These are phyloP conservation scores for Protomyces lactucae-debilis DNA, from an alignment of 1,139 yeast species.

Conservation along the genomic window DNA sequence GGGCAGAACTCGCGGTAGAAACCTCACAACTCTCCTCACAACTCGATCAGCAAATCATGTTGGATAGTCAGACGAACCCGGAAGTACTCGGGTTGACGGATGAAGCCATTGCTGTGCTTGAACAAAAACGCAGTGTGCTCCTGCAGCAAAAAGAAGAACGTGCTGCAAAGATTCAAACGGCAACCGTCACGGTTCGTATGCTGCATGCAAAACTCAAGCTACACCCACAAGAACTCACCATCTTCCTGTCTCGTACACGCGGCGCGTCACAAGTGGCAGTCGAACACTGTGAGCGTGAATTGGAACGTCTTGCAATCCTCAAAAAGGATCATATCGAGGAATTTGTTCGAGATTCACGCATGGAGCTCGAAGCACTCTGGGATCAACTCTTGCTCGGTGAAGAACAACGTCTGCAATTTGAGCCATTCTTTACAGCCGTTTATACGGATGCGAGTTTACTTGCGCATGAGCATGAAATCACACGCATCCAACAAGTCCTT, in stretches of 20 bases:
- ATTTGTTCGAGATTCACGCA: slow-evolving; percentile 59
- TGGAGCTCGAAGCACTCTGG: slow-evolving; percentile 60
- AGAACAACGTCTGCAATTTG: slow-evolving; percentile 43
- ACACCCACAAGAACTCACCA: slow-evolving; percentile 31
- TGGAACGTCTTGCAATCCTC: slow-evolving; percentile 54
- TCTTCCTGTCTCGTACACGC: slow-evolving; percentile 37
- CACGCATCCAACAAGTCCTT: slow-evolving; percentile 48
- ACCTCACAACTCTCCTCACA: not conserved
- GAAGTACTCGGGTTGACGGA: slow-evolving; percentile 36
- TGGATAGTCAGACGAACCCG: slow-evolving; percentile 33
- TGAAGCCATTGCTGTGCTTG: slow-evolving; percentile 35
- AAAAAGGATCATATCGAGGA: slow-evolving; percentile 62
- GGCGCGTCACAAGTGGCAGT: slow-evolving; percentile 39
- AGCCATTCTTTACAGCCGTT: slow-evolving; percentile 42
- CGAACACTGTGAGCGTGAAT: slow-evolving; percentile 49
- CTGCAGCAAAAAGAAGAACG: slow-evolving; percentile 32
- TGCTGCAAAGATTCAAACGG: slow-evolving; percentile 28
- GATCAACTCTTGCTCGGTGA: slow-evolving; percentile 54
- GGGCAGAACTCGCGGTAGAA: slow-evolving; percentile 23
- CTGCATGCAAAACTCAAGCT: slow-evolving; percentile 39
- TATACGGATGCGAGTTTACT: slow-evolving; percentile 53
- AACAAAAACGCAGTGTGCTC: slow-evolving; percentile 28
- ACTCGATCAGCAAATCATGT: slow-evolving; percentile 8
- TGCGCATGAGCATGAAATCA: slow-evolving; percentile 61
- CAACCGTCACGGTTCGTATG: slow-evolving; percentile 31